Conservation (phyloP, 2,329 filamentous ascomycete species). For the Alternaria arbusti region DNA sequence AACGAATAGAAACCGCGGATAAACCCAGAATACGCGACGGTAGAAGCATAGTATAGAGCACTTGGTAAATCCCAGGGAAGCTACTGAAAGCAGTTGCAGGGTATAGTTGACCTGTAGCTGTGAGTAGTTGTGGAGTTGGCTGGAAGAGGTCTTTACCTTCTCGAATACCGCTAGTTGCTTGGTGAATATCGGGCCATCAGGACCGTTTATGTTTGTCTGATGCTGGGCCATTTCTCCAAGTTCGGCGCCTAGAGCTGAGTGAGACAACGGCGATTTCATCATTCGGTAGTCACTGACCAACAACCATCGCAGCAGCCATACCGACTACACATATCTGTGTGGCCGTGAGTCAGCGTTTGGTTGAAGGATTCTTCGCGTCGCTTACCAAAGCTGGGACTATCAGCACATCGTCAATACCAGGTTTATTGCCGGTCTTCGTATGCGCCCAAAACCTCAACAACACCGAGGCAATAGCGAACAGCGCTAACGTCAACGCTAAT, state of each 20-base stretch:
- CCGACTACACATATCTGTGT: background rate
- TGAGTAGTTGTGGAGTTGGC: background rate
- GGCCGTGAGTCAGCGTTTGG: background rate
- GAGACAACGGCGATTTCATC: background rate
- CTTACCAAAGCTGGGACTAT: background rate
- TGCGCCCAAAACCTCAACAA: background rate
- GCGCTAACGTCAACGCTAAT: background rate
- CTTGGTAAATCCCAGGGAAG: conserved; percentile 1
- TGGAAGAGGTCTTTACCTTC: background rate
- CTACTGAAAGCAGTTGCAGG: background rate
- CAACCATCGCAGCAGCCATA: background rate
- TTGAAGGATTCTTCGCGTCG: background rate
- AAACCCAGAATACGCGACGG: conserved; percentile 3
- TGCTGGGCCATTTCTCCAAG: background rate
- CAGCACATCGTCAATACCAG: background rate
- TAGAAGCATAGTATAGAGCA: conserved; percentile 1
- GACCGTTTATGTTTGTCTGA: background rate
- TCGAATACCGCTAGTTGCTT: background rate
- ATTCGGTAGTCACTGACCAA: background rate
- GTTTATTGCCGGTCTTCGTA: background rate
- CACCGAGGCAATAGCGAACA: background rate
- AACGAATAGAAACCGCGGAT: background rate
- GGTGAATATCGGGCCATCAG: background rate
- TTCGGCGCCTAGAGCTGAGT: background rate
- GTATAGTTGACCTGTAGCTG: background rate